Percentiles rank a stretch among this genome's conserved stretches.
These are phyloP conservation scores for Vitis riparia DNA, from an alignment of 164 flowering plant species.

Conservation along the genomic window DNA sequence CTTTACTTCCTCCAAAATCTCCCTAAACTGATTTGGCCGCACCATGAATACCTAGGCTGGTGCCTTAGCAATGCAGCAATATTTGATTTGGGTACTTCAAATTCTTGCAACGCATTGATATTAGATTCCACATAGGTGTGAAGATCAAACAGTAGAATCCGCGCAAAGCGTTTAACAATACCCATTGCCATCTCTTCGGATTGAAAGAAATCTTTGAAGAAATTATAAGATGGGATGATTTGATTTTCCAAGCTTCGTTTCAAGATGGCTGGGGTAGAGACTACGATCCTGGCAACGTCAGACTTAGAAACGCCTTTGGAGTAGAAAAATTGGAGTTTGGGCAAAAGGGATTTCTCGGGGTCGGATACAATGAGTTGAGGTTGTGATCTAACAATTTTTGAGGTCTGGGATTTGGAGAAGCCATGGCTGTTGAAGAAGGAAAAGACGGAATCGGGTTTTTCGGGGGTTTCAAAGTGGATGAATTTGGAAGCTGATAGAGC, in stretches of 20 bases:
- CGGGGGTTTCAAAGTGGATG: no score
- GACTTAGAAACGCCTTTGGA: constrained; percentile 14
- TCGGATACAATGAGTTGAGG: constrained; percentile 4
- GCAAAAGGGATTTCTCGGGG: constrained; percentile 12
- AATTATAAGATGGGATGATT: constrained; percentile 13
- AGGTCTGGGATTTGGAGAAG: constrained; percentile 8
- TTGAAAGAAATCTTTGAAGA: not conserved
- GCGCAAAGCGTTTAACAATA: not conserved
- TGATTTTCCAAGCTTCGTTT: constrained; percentile 10
- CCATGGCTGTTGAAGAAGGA: constrained; percentile 9
- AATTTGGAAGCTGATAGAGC: no score
- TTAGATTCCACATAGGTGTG: constrained; percentile 5
- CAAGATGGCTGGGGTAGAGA: constrained; percentile 8
- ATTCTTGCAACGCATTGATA: constrained; percentile 9
- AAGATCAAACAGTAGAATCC: not conserved
- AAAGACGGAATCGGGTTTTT: constrained; percentile 2
- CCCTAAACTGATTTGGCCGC: not conserved
- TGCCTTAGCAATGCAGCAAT: not conserved
- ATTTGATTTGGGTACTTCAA: constrained; percentile 17
- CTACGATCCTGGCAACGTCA: constrained; percentile 4
- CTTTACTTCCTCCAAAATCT: constrained; percentile 7
- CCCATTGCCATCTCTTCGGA: not conserved
- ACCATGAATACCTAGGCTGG: not conserved
- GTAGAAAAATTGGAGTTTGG: constrained; percentile 14
- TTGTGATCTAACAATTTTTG: not conserved